These are phyloP conservation scores for Corchorus capsularis DNA, from an alignment of 345 rosid genomes.

Conservation along the genomic window DNA sequence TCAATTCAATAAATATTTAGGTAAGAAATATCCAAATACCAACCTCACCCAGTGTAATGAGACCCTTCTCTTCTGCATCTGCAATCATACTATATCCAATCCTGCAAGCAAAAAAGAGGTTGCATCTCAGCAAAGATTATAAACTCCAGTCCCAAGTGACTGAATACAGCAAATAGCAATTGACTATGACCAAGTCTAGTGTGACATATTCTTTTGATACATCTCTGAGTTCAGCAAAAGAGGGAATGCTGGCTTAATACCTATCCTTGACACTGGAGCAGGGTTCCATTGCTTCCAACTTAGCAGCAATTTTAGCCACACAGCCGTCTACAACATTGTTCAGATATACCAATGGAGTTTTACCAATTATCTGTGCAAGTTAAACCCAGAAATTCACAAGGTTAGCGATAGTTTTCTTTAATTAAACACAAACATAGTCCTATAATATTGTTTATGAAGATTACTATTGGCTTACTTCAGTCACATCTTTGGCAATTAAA, in stretches of 20 bases:
- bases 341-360: constrained; percentile 83
- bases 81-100: constrained; percentile 76
- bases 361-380: constrained; percentile 61
- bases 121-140: background rate
- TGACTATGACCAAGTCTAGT: background rate
- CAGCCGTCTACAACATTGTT: constrained; percentile 73
- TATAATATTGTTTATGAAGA: background rate
- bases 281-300: constrained; percentile 87
- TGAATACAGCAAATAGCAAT: background rate
- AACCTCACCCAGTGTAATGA: constrained; percentile 68
- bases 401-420: constrained; percentile 13
- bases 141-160: background rate
- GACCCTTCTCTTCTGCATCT: constrained; percentile 80
- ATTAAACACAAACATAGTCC: background rate
- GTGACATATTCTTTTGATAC: background rate
- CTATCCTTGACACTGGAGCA: constrained; percentile 95
- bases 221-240: background rate
- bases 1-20: background rate
- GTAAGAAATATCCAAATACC: constrained; percentile 25
- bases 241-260: constrained; percentile 24
- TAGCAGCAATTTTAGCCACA: constrained; percentile 74
- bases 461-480: constrained; percentile 44
- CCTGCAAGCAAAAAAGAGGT: constrained; percentile 32
- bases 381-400: constrained; percentile 4
- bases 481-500: constrained; percentile 61